These are phyloP conservation scores for Alternaria atra DNA, from an alignment of 2,329 filamentous ascomycete species.

Conservation along the genomic window DNA sequence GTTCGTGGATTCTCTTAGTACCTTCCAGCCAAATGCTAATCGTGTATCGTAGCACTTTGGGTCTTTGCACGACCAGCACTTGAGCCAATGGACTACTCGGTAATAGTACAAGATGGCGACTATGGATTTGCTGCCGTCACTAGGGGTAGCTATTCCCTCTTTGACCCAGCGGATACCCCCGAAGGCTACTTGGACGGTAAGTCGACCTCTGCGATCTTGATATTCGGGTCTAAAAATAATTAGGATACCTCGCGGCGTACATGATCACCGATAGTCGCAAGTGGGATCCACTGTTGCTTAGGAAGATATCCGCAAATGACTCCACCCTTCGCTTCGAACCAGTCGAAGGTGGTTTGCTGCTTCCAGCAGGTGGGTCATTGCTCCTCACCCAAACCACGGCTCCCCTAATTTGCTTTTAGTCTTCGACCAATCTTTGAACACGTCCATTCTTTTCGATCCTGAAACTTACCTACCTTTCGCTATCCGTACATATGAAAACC, in stretches of 20 bases:
- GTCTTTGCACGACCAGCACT: background rate
- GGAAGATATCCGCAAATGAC: background rate
- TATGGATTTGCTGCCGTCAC: background rate
- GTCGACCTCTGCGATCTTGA: background rate
- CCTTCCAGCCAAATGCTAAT: background rate
- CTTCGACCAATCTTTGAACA: conserved; percentile 1
- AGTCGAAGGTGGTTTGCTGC: background rate
- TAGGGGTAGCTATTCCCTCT: background rate
- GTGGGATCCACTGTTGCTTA: background rate
- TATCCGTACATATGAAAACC: conserved; percentile 6
- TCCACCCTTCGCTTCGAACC: background rate
- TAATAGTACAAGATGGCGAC: background rate
- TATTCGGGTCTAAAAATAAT: background rate
- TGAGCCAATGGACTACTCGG: background rate
- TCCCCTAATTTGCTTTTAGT: background rate
- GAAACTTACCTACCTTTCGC: conserved; percentile 4
- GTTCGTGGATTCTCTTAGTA: background rate
- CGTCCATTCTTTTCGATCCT: conserved; percentile 5
- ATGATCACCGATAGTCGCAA: background rate
- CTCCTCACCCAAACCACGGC: background rate
- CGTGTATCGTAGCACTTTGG: background rate
- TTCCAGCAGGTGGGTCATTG: background rate
- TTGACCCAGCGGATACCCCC: background rate
- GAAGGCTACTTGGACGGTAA: background rate
- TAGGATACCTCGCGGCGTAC: background rate